Evolutionary conservation across 2,329 filamentous ascomycete genomes (phyloP).

Genomic region (Aspergillus chevalieri): DNA sequence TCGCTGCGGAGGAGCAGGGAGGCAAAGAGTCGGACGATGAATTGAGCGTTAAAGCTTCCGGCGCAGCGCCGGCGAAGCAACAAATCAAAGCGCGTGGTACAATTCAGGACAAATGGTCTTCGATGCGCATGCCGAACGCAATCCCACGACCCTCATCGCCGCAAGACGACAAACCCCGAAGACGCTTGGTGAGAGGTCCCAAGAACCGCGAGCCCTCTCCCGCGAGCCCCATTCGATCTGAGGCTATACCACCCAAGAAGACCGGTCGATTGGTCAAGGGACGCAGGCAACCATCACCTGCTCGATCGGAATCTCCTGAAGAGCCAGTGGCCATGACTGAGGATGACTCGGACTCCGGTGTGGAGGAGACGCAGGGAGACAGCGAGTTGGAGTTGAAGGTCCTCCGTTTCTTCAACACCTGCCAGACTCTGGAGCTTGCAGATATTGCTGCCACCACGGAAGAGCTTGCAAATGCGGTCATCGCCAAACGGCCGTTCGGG

Average conservation of each 20-base stretch:
- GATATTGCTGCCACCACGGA: slow-evolving; percentile 74
- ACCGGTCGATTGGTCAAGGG: slow-evolving; percentile 45
- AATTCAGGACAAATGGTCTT: slow-evolving; percentile 56
- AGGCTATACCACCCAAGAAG: slow-evolving; percentile 23
- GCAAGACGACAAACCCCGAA: slow-evolving; percentile 24
- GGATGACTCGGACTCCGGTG: slow-evolving; percentile 40
- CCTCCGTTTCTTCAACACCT: slow-evolving; percentile 76
- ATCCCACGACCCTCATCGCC: slow-evolving; percentile 11
- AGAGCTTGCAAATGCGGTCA: slow-evolving; percentile 61
- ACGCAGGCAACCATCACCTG: slow-evolving; percentile 31
- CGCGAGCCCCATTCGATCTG: slow-evolving; percentile 11
- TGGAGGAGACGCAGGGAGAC: slow-evolving; percentile 36
- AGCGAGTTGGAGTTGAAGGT: slow-evolving; percentile 49
- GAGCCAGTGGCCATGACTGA: slow-evolving; percentile 40
- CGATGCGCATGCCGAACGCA: slow-evolving; percentile 35
- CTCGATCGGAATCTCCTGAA: slow-evolving; percentile 29
- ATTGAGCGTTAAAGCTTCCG: slow-evolving; percentile 20
- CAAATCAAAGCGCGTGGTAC: slow-evolving; percentile 49
- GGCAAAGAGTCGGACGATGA: slow-evolving; percentile 36
- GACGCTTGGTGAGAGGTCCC: slow-evolving; percentile 35
- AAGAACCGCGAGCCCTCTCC: slow-evolving; percentile 26
- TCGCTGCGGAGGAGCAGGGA: slow-evolving; percentile 31
- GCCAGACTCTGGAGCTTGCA: slow-evolving; percentile 66
- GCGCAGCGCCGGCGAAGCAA: slow-evolving; percentile 40
- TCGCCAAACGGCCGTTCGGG: slow-evolving; percentile 69